Percentiles rank a stretch among this genome's conserved stretches.
phyloP scores from a whole-genome alignment of 1,284 basidiomycete genomes.

The Cryptococcus sp. region DNA sequence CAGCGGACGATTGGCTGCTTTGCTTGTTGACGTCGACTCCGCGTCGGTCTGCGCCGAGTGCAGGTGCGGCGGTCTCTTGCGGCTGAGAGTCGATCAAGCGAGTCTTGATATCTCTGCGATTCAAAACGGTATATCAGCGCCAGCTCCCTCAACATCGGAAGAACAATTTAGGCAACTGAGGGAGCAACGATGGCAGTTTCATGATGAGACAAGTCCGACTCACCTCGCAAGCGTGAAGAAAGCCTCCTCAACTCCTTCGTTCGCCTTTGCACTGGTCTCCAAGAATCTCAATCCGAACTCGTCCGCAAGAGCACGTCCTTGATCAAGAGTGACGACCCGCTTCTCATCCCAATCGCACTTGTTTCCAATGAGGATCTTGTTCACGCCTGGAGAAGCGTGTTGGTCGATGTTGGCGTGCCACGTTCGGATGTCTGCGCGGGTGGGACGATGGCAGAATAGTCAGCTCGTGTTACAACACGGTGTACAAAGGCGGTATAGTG shows the following conservation, averaged over 20 bases:
- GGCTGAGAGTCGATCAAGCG: slow-evolving; percentile 93
- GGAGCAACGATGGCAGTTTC: neutral
- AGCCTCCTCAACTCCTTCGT: slow-evolving; percentile 97
- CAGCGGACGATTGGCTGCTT: slow-evolving; percentile 19
- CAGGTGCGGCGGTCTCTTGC: slow-evolving; percentile 57
- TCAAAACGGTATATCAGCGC: neutral
- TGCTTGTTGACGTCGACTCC: slow-evolving; percentile 46
- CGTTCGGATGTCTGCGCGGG: slow-evolving; percentile 85
- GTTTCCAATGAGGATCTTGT: slow-evolving; percentile 99
- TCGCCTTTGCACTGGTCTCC: slow-evolving; percentile 97
- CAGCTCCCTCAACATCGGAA: slow-evolving; percentile 9
- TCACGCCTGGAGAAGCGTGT: slow-evolving; percentile 97
- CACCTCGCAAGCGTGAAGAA: slow-evolving; percentile 97
- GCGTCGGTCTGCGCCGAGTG: slow-evolving; percentile 40
- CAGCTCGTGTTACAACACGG: slow-evolving; percentile 3
- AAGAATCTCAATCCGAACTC: slow-evolving; percentile 90
- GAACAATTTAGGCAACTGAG: neutral
- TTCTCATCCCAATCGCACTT: slow-evolving; percentile 99
- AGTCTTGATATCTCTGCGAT: slow-evolving; percentile 86
- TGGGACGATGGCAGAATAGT: neutral
- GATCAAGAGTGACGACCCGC: slow-evolving; percentile 75
- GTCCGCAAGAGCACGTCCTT: slow-evolving; percentile 73
- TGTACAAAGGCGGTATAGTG: neutral
- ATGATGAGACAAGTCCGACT: slow-evolving; percentile 38
- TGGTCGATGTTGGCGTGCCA: slow-evolving; percentile 99